Evolutionary conservation across 2,329 filamentous ascomycete genomes (phyloP).

Genomic region (Zymoseptoria brevis): DNA sequence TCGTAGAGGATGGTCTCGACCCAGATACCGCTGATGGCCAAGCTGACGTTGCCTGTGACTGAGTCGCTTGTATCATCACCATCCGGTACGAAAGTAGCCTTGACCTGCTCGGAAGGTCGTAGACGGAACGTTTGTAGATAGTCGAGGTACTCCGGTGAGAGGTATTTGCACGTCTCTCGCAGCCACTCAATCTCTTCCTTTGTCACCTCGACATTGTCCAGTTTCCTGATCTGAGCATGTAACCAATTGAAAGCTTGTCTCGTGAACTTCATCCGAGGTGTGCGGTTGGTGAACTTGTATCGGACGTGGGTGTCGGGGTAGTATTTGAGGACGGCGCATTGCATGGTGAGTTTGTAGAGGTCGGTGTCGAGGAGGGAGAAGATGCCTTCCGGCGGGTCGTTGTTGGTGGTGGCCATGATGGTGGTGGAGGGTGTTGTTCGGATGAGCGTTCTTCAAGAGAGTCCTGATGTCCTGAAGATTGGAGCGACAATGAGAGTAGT

Average conservation of each 20-base stretch:
- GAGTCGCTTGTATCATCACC: conserved; percentile 55
- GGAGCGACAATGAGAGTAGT: too few relatives aligned
- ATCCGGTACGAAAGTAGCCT: conserved; percentile 54
- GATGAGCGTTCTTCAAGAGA: background rate
- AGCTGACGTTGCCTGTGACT: conserved; percentile 59
- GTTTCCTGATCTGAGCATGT: conserved; percentile 70
- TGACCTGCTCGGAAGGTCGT: conserved; percentile 71
- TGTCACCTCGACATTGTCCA: conserved; percentile 72
- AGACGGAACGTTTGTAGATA: conserved; percentile 79
- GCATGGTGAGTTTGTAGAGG: conserved; percentile 98
- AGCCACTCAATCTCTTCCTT: conserved; percentile 75
- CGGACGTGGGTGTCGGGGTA: conserved; percentile 75
- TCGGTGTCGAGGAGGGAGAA: conserved; percentile 48
- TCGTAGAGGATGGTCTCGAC: conserved; percentile 95
- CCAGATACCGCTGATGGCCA: conserved; percentile 77
- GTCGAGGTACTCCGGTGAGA: conserved; percentile 66
- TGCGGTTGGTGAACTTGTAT: conserved; percentile 92
- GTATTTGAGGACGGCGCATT: conserved; percentile 90
- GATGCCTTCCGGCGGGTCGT: conserved; percentile 29
- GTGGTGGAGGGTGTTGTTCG: background rate
- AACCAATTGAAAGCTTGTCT: conserved; percentile 80
- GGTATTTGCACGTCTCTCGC: conserved; percentile 68
- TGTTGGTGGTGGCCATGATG: conserved; percentile 13
- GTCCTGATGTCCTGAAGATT: background rate
- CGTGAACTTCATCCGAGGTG: conserved; percentile 84